phyloP scores from a whole-genome alignment of 352 stramenopile genomes.

The Globisporangium camurandrum region DNA sequence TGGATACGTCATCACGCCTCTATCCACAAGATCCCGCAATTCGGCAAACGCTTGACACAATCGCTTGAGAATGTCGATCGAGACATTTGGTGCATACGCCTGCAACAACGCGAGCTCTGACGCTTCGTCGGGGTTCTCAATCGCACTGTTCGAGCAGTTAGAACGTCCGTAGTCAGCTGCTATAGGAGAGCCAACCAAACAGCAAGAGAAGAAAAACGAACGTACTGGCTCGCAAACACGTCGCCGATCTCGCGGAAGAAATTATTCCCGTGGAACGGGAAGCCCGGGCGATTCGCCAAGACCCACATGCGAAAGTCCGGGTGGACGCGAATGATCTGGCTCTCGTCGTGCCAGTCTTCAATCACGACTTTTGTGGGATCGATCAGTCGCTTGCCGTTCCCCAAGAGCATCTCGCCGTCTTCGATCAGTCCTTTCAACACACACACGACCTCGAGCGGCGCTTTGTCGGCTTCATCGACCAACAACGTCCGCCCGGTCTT shows the following conservation, averaged over 20 bases:
- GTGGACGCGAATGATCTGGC: constrained; percentile 88
- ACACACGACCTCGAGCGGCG: constrained; percentile 91
- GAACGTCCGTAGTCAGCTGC: background rate
- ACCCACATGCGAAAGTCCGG: constrained; percentile 91
- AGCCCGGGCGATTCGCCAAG: constrained; percentile 94
- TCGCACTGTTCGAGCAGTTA: constrained; percentile 27
- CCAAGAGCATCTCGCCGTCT: constrained; percentile 93
- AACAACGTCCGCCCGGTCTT: constrained; percentile 89
- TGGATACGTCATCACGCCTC: constrained; percentile 89
- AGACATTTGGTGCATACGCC: constrained; percentile 85
- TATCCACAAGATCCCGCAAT: constrained; percentile 81
- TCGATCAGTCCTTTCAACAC: constrained; percentile 95
- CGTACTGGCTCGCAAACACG: constrained; percentile 89
- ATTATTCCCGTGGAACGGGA: constrained; percentile 96
- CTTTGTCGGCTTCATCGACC: constrained; percentile 96
- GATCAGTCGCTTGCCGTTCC: constrained; percentile 84
- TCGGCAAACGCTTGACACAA: constrained; percentile 89
- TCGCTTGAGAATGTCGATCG: constrained; percentile 63
- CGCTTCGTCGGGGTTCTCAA: constrained; percentile 88
- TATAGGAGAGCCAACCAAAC: background rate
- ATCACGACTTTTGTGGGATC: constrained; percentile 60
- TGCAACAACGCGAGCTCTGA: constrained; percentile 88
- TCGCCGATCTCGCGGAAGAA: constrained; percentile 93
- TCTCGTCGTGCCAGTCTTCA: constrained; percentile 51
- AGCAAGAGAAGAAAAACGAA: background rate